These are phyloP conservation scores for Populus davidiana DNA, from an alignment of 345 rosid species.

Conservation along the genomic window DNA sequence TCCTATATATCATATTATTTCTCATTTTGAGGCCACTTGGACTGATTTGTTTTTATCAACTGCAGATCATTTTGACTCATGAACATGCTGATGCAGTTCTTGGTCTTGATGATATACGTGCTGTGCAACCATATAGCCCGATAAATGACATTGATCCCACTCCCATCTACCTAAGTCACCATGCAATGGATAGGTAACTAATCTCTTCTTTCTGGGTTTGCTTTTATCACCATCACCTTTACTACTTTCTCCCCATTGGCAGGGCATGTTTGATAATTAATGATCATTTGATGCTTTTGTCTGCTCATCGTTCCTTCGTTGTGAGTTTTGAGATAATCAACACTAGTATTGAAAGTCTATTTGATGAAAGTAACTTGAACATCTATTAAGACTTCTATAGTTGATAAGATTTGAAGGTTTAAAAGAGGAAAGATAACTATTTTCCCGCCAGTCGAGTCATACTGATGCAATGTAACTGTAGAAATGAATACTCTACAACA, in stretches of 20 bases:
- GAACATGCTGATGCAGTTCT: slow-evolving; percentile 99
- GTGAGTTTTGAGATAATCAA: background rate
- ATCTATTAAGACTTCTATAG: too few relatives aligned
- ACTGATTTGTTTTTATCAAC: slow-evolving; percentile 17
- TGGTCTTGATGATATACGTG: slow-evolving; percentile 93
- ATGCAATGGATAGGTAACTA: slow-evolving; percentile 81
- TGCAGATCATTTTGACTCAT: slow-evolving; percentile 96
- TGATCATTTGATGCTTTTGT: background rate
- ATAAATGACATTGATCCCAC: slow-evolving; percentile 89
- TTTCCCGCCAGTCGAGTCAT: too few relatives aligned
- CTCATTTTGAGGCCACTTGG: background rate
- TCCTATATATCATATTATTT: background rate
- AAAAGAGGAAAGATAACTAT: too few relatives aligned
- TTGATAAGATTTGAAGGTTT: too few relatives aligned
- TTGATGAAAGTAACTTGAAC: too few relatives aligned
- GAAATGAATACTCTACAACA: background rate
- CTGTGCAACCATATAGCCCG: slow-evolving; percentile 79
- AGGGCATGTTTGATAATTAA: background rate
- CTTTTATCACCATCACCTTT: too few relatives aligned
- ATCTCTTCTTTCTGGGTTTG: background rate
- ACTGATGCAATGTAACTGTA: too few relatives aligned
- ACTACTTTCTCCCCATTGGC: too few relatives aligned
- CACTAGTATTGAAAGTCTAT: background rate
- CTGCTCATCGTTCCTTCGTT: background rate
- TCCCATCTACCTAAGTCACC: slow-evolving; percentile 57